phyloP scores from a whole-genome alignment of 768 basidiomycete genomes.

The Antrodiella citrinella region DNA sequence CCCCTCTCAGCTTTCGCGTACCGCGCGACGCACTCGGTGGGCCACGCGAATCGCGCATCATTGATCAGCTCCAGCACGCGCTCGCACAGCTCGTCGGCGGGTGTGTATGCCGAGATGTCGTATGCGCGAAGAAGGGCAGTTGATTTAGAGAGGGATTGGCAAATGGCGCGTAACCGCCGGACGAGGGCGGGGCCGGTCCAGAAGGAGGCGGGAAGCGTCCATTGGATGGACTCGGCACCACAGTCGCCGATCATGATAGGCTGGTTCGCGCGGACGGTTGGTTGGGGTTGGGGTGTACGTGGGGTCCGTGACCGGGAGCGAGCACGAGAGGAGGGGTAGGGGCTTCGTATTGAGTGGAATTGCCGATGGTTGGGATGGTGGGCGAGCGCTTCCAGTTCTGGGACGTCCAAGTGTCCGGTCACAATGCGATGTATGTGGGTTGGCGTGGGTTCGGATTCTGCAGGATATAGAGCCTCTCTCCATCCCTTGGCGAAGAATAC shows the following conservation, averaged over 20 bases:
- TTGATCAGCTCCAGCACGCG: conserved; percentile 67
- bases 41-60: conserved; percentile 72
- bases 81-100: conserved; percentile 59
- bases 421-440: conserved; percentile 15
- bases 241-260: conserved; percentile 74
- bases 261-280: conserved; percentile 31
- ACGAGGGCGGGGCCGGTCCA: conserved; percentile 59
- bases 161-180: conserved; percentile 65
- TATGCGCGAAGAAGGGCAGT: conserved; percentile 59
- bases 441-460: conserved; percentile 19
- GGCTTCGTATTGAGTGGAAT: neutral
- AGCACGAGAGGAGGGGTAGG: conserved; percentile 11
- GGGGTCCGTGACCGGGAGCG: conserved; percentile 15
- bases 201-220: conserved; percentile 48
- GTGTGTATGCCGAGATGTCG: conserved; percentile 55
- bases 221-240: conserved; percentile 53
- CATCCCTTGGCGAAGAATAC: conserved; percentile 58
- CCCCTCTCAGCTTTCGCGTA: conserved; percentile 41
- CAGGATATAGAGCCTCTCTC: conserved; percentile 38
- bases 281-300: conserved; percentile 10
- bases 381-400: conserved; percentile 23
- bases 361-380: conserved; percentile 9
- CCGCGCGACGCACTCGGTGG: conserved; percentile 55
- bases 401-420: conserved; percentile 18
- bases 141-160: conserved; percentile 58